Evolutionary conservation across 2,329 filamentous ascomycete species (phyloP), one percentile per base, ranked within the genome.

Genomic region (Amesomyces nigricolor): DNA sequence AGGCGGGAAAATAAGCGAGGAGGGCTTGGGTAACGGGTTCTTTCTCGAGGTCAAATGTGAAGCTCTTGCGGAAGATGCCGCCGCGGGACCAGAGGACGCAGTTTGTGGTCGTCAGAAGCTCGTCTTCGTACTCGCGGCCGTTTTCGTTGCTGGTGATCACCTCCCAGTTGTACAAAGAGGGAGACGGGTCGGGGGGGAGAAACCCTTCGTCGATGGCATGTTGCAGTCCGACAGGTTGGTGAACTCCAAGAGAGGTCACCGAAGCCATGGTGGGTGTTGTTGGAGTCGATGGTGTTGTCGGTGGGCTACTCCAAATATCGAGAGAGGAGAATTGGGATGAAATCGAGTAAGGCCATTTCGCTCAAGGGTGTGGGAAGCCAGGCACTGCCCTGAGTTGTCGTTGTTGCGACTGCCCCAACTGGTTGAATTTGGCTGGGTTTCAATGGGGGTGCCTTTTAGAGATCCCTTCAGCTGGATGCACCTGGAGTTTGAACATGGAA

Each of bases 1-100:
- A 77, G 22, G 76, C 74, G 1, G 86, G 85, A 65, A 99, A 97
- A 64, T 83, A 85, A 42, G 92, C 90, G 61, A 97, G 79, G 39
- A 97, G 74, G 16, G 91, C 91, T 69, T 96, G 89, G n/a, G 82
- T 80, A 57, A 99, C 85, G 29, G 84, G 78, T 70, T 97, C 91
- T 62, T 91, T 88, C 70, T 97, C 92, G 19, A 90, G 77, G 58
- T 91, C 84, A 70, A 97, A 91, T 59, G 83, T 87, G 74, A 91
- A 96, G 50, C 87, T 82, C 70, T 92, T 90, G 65, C 89, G 87
- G 59, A 97, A 86, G 56, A 92, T 78, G 55, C 87, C 87, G 46
- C 89, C 91, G 56, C 90, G 83, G 39, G 89, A 95, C 92, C 92
- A 99, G 55, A 96, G 80, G 11, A 95, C 91, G 64, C 86, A 86